These are phyloP conservation scores for Mucor plumbeus DNA, from an alignment of 371 early-diverging fungal species.

Conservation along the genomic window DNA sequence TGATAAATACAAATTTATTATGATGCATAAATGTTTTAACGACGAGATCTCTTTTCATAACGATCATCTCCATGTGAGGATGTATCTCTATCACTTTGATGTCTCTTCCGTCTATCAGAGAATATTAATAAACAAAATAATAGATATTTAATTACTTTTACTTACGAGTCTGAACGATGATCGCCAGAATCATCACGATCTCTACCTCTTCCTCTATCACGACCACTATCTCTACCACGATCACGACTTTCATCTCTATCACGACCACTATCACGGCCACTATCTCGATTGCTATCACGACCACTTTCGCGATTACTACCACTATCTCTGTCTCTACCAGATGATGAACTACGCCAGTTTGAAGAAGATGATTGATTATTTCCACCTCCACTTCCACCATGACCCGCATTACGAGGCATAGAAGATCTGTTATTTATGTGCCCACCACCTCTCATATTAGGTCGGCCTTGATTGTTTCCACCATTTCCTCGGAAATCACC, in stretches of 20 bases:
- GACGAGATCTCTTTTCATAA: constrained; percentile 27
- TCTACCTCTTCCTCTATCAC: constrained; percentile 22
- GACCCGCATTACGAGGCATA: constrained; percentile 3
- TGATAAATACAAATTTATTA: constrained; percentile 5
- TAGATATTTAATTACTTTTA: neutral
- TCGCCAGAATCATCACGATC: constrained; percentile 26
- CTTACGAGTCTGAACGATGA: constrained; percentile 33
- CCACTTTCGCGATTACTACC: neutral
- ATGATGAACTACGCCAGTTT: constrained; percentile 1
- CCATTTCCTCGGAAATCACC: constrained; percentile 24
- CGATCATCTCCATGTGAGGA: constrained; percentile 25
- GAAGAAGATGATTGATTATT: neutral
- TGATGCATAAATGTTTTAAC: constrained; percentile 1
- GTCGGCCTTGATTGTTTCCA: constrained; percentile 8
- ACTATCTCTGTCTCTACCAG: constrained; percentile 6
- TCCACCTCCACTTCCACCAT: neutral
- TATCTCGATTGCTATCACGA: constrained; percentile 7
- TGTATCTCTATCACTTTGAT: constrained; percentile 23
- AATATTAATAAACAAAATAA: neutral
- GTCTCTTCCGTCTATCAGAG: constrained; percentile 27
- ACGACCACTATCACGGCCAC: constrained; percentile 1
- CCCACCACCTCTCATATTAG: constrained; percentile 16
- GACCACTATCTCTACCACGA: constrained; percentile 12
- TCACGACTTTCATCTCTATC: constrained; percentile 15
- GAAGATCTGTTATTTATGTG: neutral